Evolutionary conservation across 148 eudicot genomes (phyloP), one percentile per base, ranked within the genome.

Genomic region (Rhododendron henanense): DNA sequence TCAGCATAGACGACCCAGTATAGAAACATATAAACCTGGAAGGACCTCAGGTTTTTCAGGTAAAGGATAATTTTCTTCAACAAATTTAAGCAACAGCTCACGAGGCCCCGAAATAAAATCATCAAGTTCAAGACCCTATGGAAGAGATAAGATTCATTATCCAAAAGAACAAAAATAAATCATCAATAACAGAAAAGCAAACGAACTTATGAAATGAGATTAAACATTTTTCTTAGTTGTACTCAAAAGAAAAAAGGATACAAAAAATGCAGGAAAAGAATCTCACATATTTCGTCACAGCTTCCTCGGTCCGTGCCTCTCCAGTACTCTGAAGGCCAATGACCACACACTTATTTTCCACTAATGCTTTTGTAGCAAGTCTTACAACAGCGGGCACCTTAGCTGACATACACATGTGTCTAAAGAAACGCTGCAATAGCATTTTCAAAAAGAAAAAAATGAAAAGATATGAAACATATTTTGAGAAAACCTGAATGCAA

Each of bases 101-200:
- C 99, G 98, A 88, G 99, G 98, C 81, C 98, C 99, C 83, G 99
- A 97, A 87, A 97, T 88, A 86, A 97, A 97, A 88, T 97, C 99
- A 91, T 93, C 99, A 57, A 97, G 98, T 87, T 97, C 99, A 87
- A 90, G 85, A 87, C 98, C 99, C 99, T 97, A 87, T 53, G 73
- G 14, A 63, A 82, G 84, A 84, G 35, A 78, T 23, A 41, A 55
- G 10, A 83, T 28, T 79, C 5, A 82, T 84, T 51, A 45, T 41
- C 59, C 19, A 76, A n/a, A 53, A 76, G 14, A 76, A 11, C 37
- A 8, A 84, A 53, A 87, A 53, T 15, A 47, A n/a, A 88, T 82
- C 85, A 89, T 50, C 31, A 63, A 23, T 83, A 83, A 87, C 37
- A 59, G 15, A 75, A 59, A 77, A 53, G 33, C 23, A 41, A 41